Percentiles rank a stretch among this genome's conserved stretches.
phyloP scores from a whole-genome alignment of 345 rosid species.

The Barbarea vulgaris region DNA sequence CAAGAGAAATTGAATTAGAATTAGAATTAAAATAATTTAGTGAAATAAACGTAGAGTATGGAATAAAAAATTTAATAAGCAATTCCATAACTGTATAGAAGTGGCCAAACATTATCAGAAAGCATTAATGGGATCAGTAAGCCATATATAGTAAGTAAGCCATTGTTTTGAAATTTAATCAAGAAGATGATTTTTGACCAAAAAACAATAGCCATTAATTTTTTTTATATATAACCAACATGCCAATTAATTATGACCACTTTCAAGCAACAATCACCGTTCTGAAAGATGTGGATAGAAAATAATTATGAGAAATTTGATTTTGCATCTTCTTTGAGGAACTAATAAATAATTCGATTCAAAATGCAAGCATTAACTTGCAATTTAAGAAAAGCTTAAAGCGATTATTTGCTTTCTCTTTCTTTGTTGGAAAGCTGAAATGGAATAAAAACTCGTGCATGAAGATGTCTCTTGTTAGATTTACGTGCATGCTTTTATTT shows the following conservation, averaged over 20 bases:
- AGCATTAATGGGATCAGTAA: background rate
- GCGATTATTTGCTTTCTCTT: constrained; percentile 30
- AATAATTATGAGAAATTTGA: background rate
- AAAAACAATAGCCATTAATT: background rate
- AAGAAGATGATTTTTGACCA: background rate
- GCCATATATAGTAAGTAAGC: background rate
- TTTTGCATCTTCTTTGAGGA: constrained; percentile 15
- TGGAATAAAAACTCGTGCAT: constrained; percentile 46
- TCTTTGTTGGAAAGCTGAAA: constrained; percentile 40
- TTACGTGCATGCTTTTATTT: constrained; percentile 40
- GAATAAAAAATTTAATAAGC: no score
- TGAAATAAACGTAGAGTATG: background rate
- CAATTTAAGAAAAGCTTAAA: constrained; percentile 39
- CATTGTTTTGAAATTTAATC: background rate
- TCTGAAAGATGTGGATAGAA: constrained; percentile 6
- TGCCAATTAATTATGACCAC: background rate
- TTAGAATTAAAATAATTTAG: background rate
- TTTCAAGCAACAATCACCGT: background rate
- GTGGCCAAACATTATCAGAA: background rate
- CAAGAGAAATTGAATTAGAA: background rate
- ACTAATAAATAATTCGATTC: constrained; percentile 3
- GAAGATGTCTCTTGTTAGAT: constrained; percentile 39
- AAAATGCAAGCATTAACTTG: constrained; percentile 29
- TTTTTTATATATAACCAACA: background rate
- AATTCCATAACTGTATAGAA: no score